phyloP scores from a whole-genome alignment of 2,329 filamentous ascomycete genomes.

The Hypomyces rosellus region DNA sequence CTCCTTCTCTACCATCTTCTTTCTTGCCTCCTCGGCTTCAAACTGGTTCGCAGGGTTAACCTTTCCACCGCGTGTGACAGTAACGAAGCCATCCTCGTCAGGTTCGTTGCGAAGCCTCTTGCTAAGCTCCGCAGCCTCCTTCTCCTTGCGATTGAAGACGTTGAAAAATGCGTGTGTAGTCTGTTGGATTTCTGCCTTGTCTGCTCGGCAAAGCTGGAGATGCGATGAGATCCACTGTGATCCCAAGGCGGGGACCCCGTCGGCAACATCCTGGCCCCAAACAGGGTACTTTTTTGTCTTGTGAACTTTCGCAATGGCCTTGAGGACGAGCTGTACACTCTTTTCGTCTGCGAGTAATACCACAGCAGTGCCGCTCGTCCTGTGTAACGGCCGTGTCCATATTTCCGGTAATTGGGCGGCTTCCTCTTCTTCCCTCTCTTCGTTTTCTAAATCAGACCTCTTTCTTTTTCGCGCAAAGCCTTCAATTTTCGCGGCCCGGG shows the following conservation, averaged over 20 bases:
- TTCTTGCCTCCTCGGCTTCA: constrained; percentile 57
- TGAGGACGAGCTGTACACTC: constrained; percentile 70
- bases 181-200: constrained; percentile 58
- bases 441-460: constrained; percentile 46
- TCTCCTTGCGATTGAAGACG: constrained; percentile 67
- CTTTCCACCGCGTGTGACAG: constrained; percentile 73
- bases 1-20: constrained; percentile 56
- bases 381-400: constrained; percentile 66
- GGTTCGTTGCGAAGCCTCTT: constrained; percentile 68
- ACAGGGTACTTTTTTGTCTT: constrained; percentile 55
- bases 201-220: constrained; percentile 64
- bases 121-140: constrained; percentile 54
- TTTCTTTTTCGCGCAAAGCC: constrained; percentile 36
- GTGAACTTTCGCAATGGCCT: constrained; percentile 59
- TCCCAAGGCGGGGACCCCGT: constrained; percentile 53
- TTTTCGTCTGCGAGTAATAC: constrained; percentile 78
- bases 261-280: constrained; percentile 61
- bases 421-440: constrained; percentile 48
- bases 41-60: constrained; percentile 67
- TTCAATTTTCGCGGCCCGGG: constrained; percentile 38
- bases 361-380: constrained; percentile 72
- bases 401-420: constrained; percentile 58
- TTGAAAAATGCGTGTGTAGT: constrained; percentile 82
- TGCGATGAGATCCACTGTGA: constrained; percentile 56
- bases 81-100: constrained; percentile 93